Base-by-base conservation (phyloP, 768 basidiomycete species). In the Suillus clintonianus region DNA sequence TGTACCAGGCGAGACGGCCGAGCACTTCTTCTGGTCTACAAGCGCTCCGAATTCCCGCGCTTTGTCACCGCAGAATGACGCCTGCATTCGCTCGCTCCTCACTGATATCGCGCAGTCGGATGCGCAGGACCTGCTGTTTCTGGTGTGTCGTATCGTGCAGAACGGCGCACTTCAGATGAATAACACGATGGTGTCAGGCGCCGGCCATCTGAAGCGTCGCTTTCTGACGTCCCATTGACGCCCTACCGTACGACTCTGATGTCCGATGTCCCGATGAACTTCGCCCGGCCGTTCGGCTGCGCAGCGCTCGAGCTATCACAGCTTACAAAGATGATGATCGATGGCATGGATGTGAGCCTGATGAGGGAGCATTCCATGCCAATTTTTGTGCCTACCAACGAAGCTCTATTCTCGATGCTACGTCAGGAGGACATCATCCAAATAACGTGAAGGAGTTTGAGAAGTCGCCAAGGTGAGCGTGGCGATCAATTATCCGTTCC, bases 1-100 rank as follows among this genome's bases (percentile, higher is more conserved):
- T 75, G 81, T 88, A 0, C 90, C 96, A 0, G 95, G 95, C 11
- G 97, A 99, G 77, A 92, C 91, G 0, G 93, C 90, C 15, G 97
- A 99, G 72, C 86, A 99, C 3, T 94, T 89, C 72, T 97, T 99
- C 79, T 95, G 13, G 82, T 99, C 8, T 99, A 92, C 83, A 92
- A 90, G 76, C 90, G 91, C 71, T 84, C 85, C 58, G 92, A 91
- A 58, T 69, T 68, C 56, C 83, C 84, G 5, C 89, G 92, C 57
- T 98, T 96, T 74, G 85, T 99, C 47, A 95, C 95, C 0, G 97
- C 99, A 76, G 97, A 99, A 13, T 97, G 90, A 86, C 5, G 84
- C 83, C 30, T 85, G 85, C 36, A 89, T 95, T 42, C 90, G 91
- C 56, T 95, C 97, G 0, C 82, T 98, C 22, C 99, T 98, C 77